Base-by-base conservation (phyloP, 2,329 filamentous ascomycete species). In the Nemania sp. region DNA sequence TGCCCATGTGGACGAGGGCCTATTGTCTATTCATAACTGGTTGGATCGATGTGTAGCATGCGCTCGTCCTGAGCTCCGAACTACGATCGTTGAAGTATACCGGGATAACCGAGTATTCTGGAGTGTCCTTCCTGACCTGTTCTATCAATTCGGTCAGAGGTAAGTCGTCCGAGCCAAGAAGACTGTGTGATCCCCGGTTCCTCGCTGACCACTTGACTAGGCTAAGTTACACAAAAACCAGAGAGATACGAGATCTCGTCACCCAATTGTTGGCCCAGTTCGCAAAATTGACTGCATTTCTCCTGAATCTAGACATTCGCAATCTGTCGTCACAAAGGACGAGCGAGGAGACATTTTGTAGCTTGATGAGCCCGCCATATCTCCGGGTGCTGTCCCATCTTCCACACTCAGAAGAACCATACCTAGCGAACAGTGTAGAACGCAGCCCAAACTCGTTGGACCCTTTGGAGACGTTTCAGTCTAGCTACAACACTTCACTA, bases 221-320 rank as follows among this genome's bases (percentile, higher is more conserved):
- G 66, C 63, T 75, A 41, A 73, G 58, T n/a, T 69, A 54, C 59
- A 35, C 62, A 24, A 75, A 76, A 54, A 66, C 62, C 2, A 68
- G 51, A 78, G 80, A 72, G 70, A 76, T 57, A 62, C 76, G 74
- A 70, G 59, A 73, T 26, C 64, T 76, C 20, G 62, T 82, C 7
- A 77, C 77, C 5, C 73, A 78, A 2, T 70, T 79, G 32, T 75
- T 82, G 2, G 73, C 74, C n/a, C 73, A 75, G 1, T 86, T 84
- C 69, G 82, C 86, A n/a, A 81, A 77, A 64, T 75, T 90, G 52
- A 80, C 87, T 1, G 85, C 84, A 13, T 82, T 82, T 67, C 85
- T 89, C 66, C 77, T 89, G 60, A 75, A 79, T 15, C 77, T 88
- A 68, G 88, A 90, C 73, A 72, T 79, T 41, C 74, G 74, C 57